A percentile compares a stretch with the other conserved stretches of the same genome.
Conservation (phyloP, 139 green algal species). For the Pseudopediastrum boryanum region DNA sequence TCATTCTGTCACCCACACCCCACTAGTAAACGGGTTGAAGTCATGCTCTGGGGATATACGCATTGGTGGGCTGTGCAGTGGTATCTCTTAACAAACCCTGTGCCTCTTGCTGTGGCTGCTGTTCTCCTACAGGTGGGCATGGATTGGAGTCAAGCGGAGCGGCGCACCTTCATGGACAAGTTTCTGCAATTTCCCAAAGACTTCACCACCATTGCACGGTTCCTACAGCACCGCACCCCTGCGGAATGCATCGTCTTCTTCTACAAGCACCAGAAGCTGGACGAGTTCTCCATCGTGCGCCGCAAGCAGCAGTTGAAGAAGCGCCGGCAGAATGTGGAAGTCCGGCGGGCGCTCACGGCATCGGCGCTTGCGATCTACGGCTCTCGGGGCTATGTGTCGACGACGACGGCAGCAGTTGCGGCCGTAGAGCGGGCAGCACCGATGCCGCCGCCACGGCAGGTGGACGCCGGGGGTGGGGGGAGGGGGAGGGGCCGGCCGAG, state of each 20-base stretch:
- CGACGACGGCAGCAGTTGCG: no score
- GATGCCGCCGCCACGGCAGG: not conserved
- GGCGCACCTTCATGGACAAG: conserved; percentile 85
- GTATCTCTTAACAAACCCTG: no score
- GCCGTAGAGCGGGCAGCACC: not conserved
- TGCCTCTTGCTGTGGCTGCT: no score
- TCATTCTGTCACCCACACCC: no score
- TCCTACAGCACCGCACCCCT: conserved; percentile 72
- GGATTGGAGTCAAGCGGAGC: conserved; percentile 82
- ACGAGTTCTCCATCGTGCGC: conserved; percentile 84
- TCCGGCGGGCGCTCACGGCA: not conserved
- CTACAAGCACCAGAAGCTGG: conserved; percentile 88
- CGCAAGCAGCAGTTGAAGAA: conserved; percentile 93
- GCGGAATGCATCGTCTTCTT: conserved; percentile 86
- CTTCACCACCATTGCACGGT: conserved; percentile 82
- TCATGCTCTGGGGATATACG: no score
- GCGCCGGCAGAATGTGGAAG: conserved; percentile 67
- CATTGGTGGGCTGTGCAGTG: no score
- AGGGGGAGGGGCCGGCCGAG: conserved; percentile 4
- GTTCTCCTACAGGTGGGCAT: conserved; percentile 45
- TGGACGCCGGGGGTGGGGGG: not conserved
- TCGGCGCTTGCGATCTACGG: not conserved
- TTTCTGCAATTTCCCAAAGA: conserved; percentile 85
- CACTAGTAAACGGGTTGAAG: no score
- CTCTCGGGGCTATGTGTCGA: not conserved